Conservation (phyloP, 2,329 filamentous ascomycete species). For the Cladosporium sp. region DNA sequence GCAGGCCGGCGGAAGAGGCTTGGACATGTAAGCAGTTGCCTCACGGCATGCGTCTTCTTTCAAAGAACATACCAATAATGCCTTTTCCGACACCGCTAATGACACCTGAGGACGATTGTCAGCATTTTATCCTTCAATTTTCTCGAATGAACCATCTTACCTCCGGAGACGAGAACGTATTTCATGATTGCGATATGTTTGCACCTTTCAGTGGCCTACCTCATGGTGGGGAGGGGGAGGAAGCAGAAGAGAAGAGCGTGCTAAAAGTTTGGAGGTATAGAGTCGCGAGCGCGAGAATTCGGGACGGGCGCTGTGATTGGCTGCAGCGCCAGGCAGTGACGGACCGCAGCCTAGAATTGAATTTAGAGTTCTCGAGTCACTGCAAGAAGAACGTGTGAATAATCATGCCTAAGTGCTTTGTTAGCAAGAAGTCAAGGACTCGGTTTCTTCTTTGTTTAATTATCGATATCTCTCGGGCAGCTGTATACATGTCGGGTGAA, state of each 20-base stretch:
- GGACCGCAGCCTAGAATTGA: conserved; percentile 1
- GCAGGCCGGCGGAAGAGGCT: conserved; percentile 70
- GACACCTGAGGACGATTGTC: conserved; percentile 42
- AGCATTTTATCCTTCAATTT: not conserved
- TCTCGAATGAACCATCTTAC: conserved; percentile 47
- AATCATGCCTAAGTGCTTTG: not conserved
- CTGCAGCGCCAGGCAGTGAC: not conserved
- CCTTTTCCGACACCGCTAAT: conserved; percentile 64
- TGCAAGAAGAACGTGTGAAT: not conserved
- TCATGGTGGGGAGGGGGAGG: conserved; percentile 44
- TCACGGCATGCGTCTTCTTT: conserved; percentile 13
- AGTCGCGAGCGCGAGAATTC: conserved; percentile 15
- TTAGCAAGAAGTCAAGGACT: not conserved
- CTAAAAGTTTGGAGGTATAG: conserved; percentile 15
- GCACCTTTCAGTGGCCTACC: conserved; percentile 41
- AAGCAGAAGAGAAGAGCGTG: conserved; percentile 31
- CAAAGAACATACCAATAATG: conserved; percentile 54
- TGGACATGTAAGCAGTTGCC: conserved; percentile 26
- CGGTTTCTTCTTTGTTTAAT: not conserved
- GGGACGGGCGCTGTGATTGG: conserved; percentile 9
- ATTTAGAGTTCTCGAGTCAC: not conserved
- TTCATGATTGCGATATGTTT: conserved; percentile 61
- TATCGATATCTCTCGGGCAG: not conserved
- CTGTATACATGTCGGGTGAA: no score
- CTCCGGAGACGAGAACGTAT: conserved; percentile 78